Conservation (phyloP, 2,329 filamentous ascomycete species). For the Gaeumannomyces sp. region DNA sequence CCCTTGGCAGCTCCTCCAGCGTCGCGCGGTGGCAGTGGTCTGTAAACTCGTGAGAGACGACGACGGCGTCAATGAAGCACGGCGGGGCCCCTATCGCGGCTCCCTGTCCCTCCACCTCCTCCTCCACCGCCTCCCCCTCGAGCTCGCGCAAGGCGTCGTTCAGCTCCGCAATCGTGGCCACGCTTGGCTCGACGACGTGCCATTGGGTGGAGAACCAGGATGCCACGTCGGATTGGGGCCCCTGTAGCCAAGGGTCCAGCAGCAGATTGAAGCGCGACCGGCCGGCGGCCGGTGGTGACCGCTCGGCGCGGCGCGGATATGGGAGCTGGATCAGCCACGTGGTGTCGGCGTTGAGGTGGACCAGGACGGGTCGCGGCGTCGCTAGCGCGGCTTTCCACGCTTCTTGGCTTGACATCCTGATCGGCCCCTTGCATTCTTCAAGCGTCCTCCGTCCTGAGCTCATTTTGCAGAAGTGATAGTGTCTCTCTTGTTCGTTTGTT, state of each 20-base stretch:
- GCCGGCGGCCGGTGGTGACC: slow-evolving; percentile 30
- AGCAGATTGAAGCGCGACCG: slow-evolving; percentile 57
- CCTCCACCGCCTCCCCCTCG: slow-evolving; percentile 28
- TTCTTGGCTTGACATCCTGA: slow-evolving; percentile 10
- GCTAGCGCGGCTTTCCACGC: slow-evolving; percentile 16
- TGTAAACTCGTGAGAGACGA: slow-evolving; percentile 60
- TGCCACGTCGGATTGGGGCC: slow-evolving; percentile 57
- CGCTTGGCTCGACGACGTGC: slow-evolving; percentile 48
- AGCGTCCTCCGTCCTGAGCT: neutral
- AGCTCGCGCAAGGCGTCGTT: slow-evolving; percentile 43
- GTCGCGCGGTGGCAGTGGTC: slow-evolving; percentile 62
- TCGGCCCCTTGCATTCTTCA: neutral
- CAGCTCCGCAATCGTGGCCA: slow-evolving; percentile 49
- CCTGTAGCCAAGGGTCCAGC: slow-evolving; percentile 59
- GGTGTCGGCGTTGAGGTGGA: slow-evolving; percentile 62
- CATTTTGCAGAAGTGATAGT: neutral
- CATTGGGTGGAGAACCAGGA: slow-evolving; percentile 61
- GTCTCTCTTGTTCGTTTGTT: neutral
- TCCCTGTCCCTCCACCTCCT: neutral
- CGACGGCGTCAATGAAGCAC: slow-evolving; percentile 50
- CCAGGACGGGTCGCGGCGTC: slow-evolving; percentile 38
- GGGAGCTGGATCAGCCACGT: slow-evolving; percentile 62
- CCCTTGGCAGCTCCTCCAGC: slow-evolving; percentile 44
- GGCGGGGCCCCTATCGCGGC: slow-evolving; percentile 1
- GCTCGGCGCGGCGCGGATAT: slow-evolving; percentile 35